Percentiles rank a stretch among this genome's conserved stretches.
phyloP scores from a whole-genome alignment of 1,139 yeast genomes.

The Pichia sorboxylosa region DNA sequence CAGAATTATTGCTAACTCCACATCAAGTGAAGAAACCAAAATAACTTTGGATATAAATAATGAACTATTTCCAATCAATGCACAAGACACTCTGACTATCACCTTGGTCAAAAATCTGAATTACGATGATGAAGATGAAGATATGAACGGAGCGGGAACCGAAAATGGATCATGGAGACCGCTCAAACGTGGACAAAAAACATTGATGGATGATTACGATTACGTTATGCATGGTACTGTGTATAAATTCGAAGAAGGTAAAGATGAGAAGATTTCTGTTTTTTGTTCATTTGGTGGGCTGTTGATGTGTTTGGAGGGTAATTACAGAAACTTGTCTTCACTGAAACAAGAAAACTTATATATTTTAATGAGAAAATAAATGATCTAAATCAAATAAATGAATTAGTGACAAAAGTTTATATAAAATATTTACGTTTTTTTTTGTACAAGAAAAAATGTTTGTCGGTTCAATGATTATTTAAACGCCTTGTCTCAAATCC shows the following conservation, averaged over 20 bases:
- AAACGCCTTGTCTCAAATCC: slow-evolving; percentile 21
- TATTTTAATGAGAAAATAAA: slow-evolving; percentile 67
- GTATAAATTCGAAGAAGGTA: slow-evolving; percentile 86
- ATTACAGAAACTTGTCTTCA: slow-evolving; percentile 76
- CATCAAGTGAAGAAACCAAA: slow-evolving; percentile 72
- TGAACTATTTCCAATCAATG: slow-evolving; percentile 79
- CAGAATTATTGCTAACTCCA: slow-evolving; percentile 80
- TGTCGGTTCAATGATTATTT: too few species aligned
- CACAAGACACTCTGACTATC: slow-evolving; percentile 74
- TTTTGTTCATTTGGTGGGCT: slow-evolving; percentile 95
- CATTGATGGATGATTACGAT: slow-evolving; percentile 93
- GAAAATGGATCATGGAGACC: slow-evolving; percentile 85
- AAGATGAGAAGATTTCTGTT: slow-evolving; percentile 60
- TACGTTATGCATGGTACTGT: slow-evolving; percentile 98
- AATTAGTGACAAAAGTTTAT: too few species aligned
- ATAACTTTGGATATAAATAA: slow-evolving; percentile 86
- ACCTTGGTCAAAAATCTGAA: slow-evolving; percentile 71
- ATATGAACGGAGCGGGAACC: slow-evolving; percentile 28
- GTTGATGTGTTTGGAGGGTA: slow-evolving; percentile 88
- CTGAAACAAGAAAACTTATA: slow-evolving; percentile 93
- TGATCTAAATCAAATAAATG: too few species aligned
- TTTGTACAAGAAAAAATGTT: too few species aligned
- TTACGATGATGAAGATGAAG: slow-evolving; percentile 37
- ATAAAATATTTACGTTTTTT: too few species aligned
- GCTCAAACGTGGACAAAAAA: slow-evolving; percentile 70